Percentiles rank a stretch among this genome's conserved stretches.
Evolutionary conservation across 2,329 filamentous ascomycete species (phyloP).

Genomic region (Epichloe bromicola): DNA sequence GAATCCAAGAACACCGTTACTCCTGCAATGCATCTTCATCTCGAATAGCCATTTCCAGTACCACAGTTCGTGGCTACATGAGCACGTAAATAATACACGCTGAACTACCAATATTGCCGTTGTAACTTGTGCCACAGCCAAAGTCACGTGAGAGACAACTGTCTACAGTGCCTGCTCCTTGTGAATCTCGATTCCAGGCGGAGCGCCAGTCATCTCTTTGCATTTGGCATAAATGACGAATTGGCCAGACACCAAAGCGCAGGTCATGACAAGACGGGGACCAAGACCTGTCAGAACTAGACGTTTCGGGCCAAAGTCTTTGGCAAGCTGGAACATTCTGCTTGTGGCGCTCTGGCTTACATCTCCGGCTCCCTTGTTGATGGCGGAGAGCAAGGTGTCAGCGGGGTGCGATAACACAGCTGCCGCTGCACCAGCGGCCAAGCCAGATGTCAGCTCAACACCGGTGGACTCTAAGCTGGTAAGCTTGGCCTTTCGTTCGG

Average conservation of each 20-base stretch:
- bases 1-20: too few species aligned
- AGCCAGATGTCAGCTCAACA: constrained; percentile 75
- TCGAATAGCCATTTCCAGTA: not conserved
- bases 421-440: constrained; percentile 78
- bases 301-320: constrained; percentile 36
- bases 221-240: constrained; percentile 44
- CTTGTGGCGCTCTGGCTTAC: constrained; percentile 32
- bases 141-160: not conserved
- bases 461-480: constrained; percentile 61
- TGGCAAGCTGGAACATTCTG: constrained; percentile 38
- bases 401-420: constrained; percentile 83
- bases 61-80: not conserved
- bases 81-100: not conserved
- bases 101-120: not conserved
- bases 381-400: constrained; percentile 47
- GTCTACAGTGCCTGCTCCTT: constrained; percentile 26
- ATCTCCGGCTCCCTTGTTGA: constrained; percentile 42
- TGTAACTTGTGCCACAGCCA: not conserved
- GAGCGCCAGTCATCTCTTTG: constrained; percentile 38
- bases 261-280: constrained; percentile 40
- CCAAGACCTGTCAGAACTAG: constrained; percentile 34
- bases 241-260: constrained; percentile 37
- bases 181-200: constrained; percentile 39
- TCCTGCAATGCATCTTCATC: too few species aligned
- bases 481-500: constrained; percentile 50